phyloP scores from a whole-genome alignment of 352 stramenopile species.

The Phytophthora citrophthora region DNA sequence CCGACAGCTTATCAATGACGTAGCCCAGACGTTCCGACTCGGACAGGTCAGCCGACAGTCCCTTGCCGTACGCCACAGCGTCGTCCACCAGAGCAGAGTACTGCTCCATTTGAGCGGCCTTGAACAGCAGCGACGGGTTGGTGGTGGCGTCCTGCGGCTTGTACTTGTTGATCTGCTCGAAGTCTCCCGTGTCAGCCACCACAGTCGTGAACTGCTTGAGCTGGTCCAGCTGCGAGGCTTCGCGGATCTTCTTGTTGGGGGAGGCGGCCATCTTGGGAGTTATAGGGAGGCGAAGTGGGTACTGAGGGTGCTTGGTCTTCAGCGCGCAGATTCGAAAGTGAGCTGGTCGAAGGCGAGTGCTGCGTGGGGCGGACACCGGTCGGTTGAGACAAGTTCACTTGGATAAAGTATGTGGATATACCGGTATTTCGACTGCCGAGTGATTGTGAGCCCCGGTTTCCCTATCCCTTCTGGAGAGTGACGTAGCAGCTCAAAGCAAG shows the following conservation, averaged over 20 bases:
- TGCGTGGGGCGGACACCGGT: slow-evolving; percentile 5
- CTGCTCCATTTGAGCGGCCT: slow-evolving; percentile 95
- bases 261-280: slow-evolving; percentile 52
- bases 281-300: not conserved
- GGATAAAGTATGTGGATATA: slow-evolving; percentile 15
- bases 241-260: slow-evolving; percentile 80
- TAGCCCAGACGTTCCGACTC: slow-evolving; percentile 90
- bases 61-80: slow-evolving; percentile 94
- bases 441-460: slow-evolving; percentile 18
- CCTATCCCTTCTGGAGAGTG: slow-evolving; percentile 9
- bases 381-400: slow-evolving; percentile 27
- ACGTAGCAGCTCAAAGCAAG: slow-evolving; percentile 14
- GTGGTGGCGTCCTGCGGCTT: slow-evolving; percentile 98
- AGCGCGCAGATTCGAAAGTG: slow-evolving; percentile 80
- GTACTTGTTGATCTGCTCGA: slow-evolving; percentile 91
- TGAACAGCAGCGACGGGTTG: slow-evolving; percentile 99
- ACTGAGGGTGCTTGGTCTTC: slow-evolving; percentile 39
- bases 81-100: slow-evolving; percentile 97
- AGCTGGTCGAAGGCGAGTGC: slow-evolving; percentile 13
- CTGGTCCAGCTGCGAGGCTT: slow-evolving; percentile 91
- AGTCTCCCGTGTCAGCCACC: slow-evolving; percentile 98
- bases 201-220: slow-evolving; percentile 98
- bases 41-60: slow-evolving; percentile 58
- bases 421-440: slow-evolving; percentile 1
- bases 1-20: slow-evolving; percentile 98